phyloP scores from a whole-genome alignment of 176 grass and related monocot species.

The Raddia distichophylla region DNA sequence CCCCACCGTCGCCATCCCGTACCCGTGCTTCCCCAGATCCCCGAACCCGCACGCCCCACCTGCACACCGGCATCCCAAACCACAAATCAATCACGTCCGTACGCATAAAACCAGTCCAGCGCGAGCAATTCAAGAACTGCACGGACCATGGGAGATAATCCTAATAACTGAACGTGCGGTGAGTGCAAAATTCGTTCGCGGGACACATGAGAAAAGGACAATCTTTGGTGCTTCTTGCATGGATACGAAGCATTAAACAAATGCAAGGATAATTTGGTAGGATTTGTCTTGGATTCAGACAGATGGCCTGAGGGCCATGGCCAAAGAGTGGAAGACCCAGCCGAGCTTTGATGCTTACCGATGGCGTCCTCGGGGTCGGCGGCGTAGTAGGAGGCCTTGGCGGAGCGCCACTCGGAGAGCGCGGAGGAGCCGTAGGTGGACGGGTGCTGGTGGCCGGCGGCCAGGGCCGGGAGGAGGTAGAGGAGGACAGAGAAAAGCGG shows the following conservation, averaged over 20 bases:
- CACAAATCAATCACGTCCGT: background rate
- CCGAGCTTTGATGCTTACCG: conserved; percentile 45
- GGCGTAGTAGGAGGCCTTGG: conserved; percentile 94
- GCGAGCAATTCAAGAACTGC: conserved; percentile 30
- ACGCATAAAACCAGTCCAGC: background rate
- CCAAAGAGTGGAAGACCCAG: background rate
- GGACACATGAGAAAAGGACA: conserved; percentile 5
- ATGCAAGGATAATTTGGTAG: background rate
- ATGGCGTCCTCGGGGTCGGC: conserved; percentile 90
- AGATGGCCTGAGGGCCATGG: background rate
- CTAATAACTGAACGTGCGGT: conserved; percentile 19
- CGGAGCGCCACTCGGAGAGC: conserved; percentile 88
- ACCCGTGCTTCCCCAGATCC: conserved; percentile 90
- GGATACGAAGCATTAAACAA: background rate
- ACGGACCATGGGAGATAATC: conserved; percentile 9
- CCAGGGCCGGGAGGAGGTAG: conserved; percentile 47
- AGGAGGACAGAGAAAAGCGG: conserved; percentile 34
- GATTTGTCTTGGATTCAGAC: background rate
- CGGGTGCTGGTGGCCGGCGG: conserved; percentile 57
- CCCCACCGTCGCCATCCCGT: conserved; percentile 92
- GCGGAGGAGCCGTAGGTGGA: conserved; percentile 61
- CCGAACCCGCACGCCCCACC: conserved; percentile 95
- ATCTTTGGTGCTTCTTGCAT: background rate
- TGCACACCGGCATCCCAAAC: conserved; percentile 40
- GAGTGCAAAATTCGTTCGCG: conserved; percentile 17